Percentiles rank a stretch among this genome's conserved stretches.
phyloP scores from a whole-genome alignment of 768 basidiomycete species.

The Auriculariales sp. region DNA sequence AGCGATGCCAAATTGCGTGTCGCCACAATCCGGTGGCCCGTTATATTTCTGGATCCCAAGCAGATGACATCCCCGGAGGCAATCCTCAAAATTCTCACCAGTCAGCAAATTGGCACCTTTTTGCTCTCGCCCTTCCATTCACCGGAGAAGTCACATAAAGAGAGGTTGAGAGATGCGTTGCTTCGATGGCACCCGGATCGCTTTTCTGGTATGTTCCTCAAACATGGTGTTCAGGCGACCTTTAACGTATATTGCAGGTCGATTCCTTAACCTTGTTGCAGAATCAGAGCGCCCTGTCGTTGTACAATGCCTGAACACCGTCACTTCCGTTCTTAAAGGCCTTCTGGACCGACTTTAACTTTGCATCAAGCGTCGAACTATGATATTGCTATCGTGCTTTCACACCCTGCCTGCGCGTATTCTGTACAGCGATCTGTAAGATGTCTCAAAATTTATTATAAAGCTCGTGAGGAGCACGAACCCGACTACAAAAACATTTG shows the following conservation, averaged over 20 bases:
- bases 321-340: not conserved
- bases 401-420: too few relatives aligned
- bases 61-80: not conserved
- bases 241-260: too few relatives aligned
- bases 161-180: slow-evolving; percentile 50
- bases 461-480: too few relatives aligned
- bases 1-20: not conserved
- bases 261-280: not conserved
- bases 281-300: not conserved
- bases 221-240: too few relatives aligned
- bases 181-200: slow-evolving; percentile 79
- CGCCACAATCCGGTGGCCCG: not conserved
- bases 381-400: too few relatives aligned
- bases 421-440: too few relatives aligned
- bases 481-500: too few relatives aligned
- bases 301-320: not conserved
- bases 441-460: too few relatives aligned
- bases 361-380: too few relatives aligned
- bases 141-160: slow-evolving; percentile 22
- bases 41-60: not conserved
- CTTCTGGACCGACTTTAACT: not conserved
- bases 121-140: not conserved
- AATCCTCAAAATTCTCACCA: not conserved
- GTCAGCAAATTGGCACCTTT: not conserved
- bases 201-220: slow-evolving; percentile 3